phyloP scores from a whole-genome alignment of 352 stramenopile genomes.

The Saprolegnia parasitica region DNA sequence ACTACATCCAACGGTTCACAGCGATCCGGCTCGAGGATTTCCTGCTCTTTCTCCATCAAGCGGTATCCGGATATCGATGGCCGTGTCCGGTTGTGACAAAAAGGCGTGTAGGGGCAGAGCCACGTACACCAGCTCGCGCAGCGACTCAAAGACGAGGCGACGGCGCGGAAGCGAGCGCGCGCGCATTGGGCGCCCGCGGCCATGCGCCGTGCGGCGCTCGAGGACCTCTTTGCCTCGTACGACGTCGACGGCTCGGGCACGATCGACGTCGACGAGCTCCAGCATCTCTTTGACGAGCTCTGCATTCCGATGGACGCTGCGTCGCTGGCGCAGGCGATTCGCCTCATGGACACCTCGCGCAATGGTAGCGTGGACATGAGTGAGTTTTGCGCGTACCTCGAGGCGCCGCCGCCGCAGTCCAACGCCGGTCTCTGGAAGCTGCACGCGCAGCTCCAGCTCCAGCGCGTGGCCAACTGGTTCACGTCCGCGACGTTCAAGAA shows the following conservation, averaged over 20 bases:
- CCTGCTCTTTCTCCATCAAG: not conserved
- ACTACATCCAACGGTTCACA: not conserved
- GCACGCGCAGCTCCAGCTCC: slow-evolving; percentile 9
- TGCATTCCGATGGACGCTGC: slow-evolving; percentile 38
- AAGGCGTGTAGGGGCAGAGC: not conserved
- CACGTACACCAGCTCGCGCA: not conserved
- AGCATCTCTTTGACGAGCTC: slow-evolving; percentile 47
- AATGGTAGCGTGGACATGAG: slow-evolving; percentile 47
- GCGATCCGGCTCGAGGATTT: not conserved
- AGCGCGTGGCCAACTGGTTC: slow-evolving; percentile 15
- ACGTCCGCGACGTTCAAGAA: slow-evolving; percentile 1
- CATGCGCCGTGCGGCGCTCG: not conserved
- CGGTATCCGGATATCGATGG: not conserved
- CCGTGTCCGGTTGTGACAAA: too few relatives aligned
- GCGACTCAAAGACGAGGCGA: not conserved
- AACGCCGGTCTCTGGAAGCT: not conserved
- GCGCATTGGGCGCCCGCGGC: not conserved
- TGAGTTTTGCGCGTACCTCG: slow-evolving; percentile 46
- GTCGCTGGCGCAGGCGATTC: slow-evolving; percentile 24
- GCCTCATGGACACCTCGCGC: slow-evolving; percentile 42
- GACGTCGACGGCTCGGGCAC: slow-evolving; percentile 49
- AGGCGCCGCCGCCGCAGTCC: not conserved
- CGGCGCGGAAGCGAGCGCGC: not conserved
- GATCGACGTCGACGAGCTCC: slow-evolving; percentile 50
- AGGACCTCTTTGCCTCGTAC: slow-evolving; percentile 46